Evolutionary conservation across 1,284 basidiomycete species (phyloP), one percentile per base, ranked within the genome.

Genomic region (Cerioporus squamosus): DNA sequence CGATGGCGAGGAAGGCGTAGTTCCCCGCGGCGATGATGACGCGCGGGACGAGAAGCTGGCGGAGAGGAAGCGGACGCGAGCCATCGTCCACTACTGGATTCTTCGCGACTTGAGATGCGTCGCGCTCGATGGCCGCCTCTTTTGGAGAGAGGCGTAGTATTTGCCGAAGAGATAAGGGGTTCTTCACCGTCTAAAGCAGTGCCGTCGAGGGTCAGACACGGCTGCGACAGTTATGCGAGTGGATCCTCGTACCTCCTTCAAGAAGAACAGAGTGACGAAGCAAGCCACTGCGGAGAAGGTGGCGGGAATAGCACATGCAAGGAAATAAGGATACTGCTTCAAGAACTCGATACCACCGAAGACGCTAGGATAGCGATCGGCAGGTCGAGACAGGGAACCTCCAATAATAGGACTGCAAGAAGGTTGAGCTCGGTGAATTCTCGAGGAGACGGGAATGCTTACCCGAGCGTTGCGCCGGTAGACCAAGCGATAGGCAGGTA

Each of bases 251-350:
- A 86, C 88, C 75, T 92, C 90, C 61, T 86, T 80, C 47, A 92
- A 72, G 70, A 82, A 87, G n/a, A 83, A 54, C 33, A 77, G 75
- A 0, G 83, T 82, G 10, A 86, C 71, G 17, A 85, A 38, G 76
- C 83, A 86, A 9, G 82, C 80, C 6, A 85, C 24, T 14, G 78
- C 67, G 3, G 86, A 80, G 68, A 85, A 83, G 2, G 80, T 80
- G 2, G 86, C 87, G 0, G 87, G 80, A 15, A 89, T 76, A 39
- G 86, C 79, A 63, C 89, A 92, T 10, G 90, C 84, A 46, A 92
- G 77, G 72, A 92, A 90, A 72, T 92, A 92, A 14, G 90, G 90
- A 70, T 91, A 87, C 54, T 77, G 77, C 60, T 81, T 84, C 65
- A 88, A 74, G 69, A 92, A 90, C 23, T 77, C 75, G 53, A 77